Conservation (phyloP, 352 stramenopile species). For the Peronosclerospora sorghi region DNA sequence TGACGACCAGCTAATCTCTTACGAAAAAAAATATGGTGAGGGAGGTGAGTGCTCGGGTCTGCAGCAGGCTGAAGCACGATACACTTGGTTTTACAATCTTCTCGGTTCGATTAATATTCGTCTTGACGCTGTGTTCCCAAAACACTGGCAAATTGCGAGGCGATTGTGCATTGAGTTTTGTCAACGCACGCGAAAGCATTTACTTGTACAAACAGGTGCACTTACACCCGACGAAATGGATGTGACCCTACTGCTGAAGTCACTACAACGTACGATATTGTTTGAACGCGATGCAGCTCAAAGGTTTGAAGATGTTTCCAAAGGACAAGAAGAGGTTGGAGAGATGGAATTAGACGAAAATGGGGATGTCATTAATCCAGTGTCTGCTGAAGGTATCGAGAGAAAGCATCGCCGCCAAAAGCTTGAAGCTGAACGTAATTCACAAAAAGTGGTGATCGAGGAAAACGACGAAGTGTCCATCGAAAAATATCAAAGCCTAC, state of each 20-base stretch:
- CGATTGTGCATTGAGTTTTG: slow-evolving; percentile 90
- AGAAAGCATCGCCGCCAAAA: slow-evolving; percentile 69
- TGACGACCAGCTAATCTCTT: slow-evolving; percentile 46
- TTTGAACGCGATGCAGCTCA: slow-evolving; percentile 68
- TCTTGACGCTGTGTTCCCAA: slow-evolving; percentile 92
- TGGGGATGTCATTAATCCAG: slow-evolving; percentile 56
- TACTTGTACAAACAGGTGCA: slow-evolving; percentile 52
- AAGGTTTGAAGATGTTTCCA: slow-evolving; percentile 48
- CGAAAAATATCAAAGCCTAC: slow-evolving; percentile 35
- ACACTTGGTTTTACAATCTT: slow-evolving; percentile 76
- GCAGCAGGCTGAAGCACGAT: slow-evolving; percentile 56
- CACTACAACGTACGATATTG: slow-evolving; percentile 60
- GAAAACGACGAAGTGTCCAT: slow-evolving; percentile 37
- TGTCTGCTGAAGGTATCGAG: slow-evolving; percentile 67
- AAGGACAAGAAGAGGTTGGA: slow-evolving; percentile 30
- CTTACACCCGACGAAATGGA: slow-evolving; percentile 67
- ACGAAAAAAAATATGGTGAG: slow-evolving; percentile 54
- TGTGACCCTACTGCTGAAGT: slow-evolving; percentile 59
- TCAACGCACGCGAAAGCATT: slow-evolving; percentile 65
- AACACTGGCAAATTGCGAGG: slow-evolving; percentile 92
- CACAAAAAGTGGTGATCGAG: slow-evolving; percentile 49
- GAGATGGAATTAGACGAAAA: slow-evolving; percentile 64
- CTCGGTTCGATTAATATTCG: slow-evolving; percentile 55
- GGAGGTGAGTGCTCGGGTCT: slow-evolving; percentile 42
- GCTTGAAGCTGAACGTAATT: slow-evolving; percentile 50